phyloP scores from a whole-genome alignment of 2,329 filamentous ascomycete species.

The Neonectria hederae region DNA sequence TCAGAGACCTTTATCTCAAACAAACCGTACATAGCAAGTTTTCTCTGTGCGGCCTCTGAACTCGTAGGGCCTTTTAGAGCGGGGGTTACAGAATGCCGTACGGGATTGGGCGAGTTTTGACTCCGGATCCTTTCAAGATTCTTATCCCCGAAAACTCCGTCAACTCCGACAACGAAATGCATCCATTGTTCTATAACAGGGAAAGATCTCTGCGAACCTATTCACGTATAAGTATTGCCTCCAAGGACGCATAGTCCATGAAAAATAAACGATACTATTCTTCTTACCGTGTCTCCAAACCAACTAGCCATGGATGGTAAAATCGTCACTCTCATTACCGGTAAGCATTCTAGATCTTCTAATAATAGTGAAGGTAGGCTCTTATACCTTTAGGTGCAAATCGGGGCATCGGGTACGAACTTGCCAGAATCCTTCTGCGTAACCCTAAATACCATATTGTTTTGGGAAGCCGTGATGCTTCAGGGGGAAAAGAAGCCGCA shows the following conservation, averaged over 20 bases:
- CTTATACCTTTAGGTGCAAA: constrained; percentile 2
- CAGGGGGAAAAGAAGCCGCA: constrained; percentile 7
- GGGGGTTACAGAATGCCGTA: neutral
- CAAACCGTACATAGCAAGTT: neutral
- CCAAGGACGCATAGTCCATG: neutral
- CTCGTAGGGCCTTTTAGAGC: neutral
- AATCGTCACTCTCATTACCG: constrained; percentile 12
- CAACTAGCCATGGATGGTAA: constrained; percentile 4
- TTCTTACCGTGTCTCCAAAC: neutral
- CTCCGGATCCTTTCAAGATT: neutral
- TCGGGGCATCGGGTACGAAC: constrained; percentile 10
- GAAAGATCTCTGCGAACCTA: neutral
- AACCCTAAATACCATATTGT: constrained; percentile 4
- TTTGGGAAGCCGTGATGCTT: constrained; percentile 7
- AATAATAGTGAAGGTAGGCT: neutral
- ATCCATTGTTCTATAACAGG: neutral
- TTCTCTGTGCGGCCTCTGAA: neutral
- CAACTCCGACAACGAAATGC: neutral
- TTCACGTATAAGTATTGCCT: neutral
- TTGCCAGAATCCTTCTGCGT: constrained; percentile 10
- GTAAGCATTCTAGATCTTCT: neutral
- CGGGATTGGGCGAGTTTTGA: neutral
- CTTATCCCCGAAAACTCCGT: neutral
- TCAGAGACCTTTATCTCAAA: neutral
- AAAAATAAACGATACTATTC: neutral